Base-by-base conservation (phyloP, 306 rosid genomes). In the Luffa acutangula region DNA sequence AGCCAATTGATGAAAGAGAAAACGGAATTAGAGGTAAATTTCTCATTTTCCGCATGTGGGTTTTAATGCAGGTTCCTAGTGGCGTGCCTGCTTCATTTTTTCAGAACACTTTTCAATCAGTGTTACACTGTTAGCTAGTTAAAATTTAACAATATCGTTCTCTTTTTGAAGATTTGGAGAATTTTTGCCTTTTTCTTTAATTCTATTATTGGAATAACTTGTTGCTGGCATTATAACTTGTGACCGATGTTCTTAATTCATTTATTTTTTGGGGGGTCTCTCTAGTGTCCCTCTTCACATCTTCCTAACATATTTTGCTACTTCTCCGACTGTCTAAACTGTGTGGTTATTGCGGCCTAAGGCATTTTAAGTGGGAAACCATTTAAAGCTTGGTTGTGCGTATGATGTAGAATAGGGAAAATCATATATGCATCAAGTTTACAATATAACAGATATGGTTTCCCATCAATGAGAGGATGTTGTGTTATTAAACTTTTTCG, bases 1-100 rank as follows among this genome's bases (percentile, higher is more conserved):
- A 75, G 93, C 9, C 89, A 86, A 75, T 62, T 91, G 85, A 86
- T 83, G 87, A 89, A 91, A 85, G 98, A 92, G 85, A 95, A 90
- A 76, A 42, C 91, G 80, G 97, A 91, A 70, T 80, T 85, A 78
- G 97, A 92, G 98, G 98, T 94, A 82, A 79, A 34, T 18, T 48
- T 49, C 33, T 78, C 39, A 14, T 62, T 70, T 48, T 81, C 15
- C 72, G n/a, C 48, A 14, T 4, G 33, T 43, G 7, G 7, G 36
- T 48, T 17, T 42, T 11, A 48, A 64, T 31, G 75, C 36, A 51
- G 17, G 77, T 46, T 72, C 58, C n/a, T 72, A 46, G 31, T 42
- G 75, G 52, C 9, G 75, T n/a, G 72, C 12, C 53, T 6, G 37
- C 72, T 63, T 65, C 72, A 63, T 33, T 63, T 63, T 62, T 3